These are phyloP conservation scores for Penstemon barbatus DNA, from an alignment of 257 asterid species.

Conservation along the genomic window DNA sequence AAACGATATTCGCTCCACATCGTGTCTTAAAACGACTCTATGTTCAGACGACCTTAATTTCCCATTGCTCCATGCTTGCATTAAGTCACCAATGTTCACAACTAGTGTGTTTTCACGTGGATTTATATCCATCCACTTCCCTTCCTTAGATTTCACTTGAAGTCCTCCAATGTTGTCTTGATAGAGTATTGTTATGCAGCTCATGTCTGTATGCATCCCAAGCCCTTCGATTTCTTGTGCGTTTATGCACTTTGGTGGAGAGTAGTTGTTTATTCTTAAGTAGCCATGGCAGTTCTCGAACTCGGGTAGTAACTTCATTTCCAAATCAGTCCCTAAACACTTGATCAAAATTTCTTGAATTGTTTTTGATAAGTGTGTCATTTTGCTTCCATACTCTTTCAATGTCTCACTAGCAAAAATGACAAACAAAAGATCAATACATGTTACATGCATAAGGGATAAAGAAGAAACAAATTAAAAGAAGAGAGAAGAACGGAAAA, in stretches of 20 bases:
- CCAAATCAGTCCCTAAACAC: conserved; percentile 39
- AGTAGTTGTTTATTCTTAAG: conserved; percentile 64
- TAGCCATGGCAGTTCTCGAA: conserved; percentile 64
- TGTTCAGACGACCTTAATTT: conserved; percentile 58
- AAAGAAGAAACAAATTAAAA: not conserved
- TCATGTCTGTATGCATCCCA: conserved; percentile 84
- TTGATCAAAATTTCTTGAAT: conserved; percentile 45
- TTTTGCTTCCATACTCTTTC: conserved; percentile 58
- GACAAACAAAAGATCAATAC: conserved; percentile 2
- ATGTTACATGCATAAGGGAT: not conserved
- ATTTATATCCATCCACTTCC: conserved; percentile 67
- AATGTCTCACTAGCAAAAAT: conserved; percentile 34
- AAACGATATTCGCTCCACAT: conserved; percentile 42
- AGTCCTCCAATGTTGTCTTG: conserved; percentile 75
- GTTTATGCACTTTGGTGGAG: conserved; percentile 31
- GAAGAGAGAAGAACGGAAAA: no score
- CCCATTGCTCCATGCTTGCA: conserved; percentile 74
- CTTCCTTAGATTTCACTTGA: conserved; percentile 67
- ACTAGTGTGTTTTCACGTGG: conserved; percentile 45
- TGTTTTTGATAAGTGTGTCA: conserved; percentile 49
- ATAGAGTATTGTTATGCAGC: conserved; percentile 63
- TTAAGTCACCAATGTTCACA: conserved; percentile 64
- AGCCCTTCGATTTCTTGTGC: conserved; percentile 58
- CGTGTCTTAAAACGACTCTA: conserved; percentile 47
- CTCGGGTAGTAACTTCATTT: conserved; percentile 42